A percentile compares a stretch with the other conserved stretches of the same genome.
Conservation (phyloP, 495 filamentous ascomycete species). For the Aspergillus mulundensis region DNA sequence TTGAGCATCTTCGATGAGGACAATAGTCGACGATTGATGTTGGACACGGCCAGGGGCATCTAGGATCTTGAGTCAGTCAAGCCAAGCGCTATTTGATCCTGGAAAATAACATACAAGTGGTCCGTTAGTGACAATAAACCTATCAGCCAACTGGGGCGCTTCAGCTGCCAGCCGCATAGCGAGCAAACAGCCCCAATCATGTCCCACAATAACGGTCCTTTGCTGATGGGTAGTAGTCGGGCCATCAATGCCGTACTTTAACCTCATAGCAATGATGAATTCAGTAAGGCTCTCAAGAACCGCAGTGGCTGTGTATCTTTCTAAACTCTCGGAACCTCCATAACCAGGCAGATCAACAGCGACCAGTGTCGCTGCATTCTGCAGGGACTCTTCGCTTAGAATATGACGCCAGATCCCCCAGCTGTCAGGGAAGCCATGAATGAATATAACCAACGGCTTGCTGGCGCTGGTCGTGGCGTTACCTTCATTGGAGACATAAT, state of each 20-base stretch:
- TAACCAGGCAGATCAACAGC: slow-evolving; percentile 55
- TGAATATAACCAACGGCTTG: slow-evolving; percentile 47
- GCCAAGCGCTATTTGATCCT: background rate
- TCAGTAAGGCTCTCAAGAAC: slow-evolving; percentile 49
- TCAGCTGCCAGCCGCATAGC: slow-evolving; percentile 51
- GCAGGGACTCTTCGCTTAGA: slow-evolving; percentile 28
- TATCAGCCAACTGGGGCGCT: slow-evolving; percentile 48
- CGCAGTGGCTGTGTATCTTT: slow-evolving; percentile 42
- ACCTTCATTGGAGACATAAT: slow-evolving; percentile 46
- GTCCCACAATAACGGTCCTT: slow-evolving; percentile 45
- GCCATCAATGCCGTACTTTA: slow-evolving; percentile 40
- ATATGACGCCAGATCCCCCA: slow-evolving; percentile 50
- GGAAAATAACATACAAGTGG: slow-evolving; percentile 35
- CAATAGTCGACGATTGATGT: slow-evolving; percentile 28
- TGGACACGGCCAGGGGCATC: slow-evolving; percentile 29
- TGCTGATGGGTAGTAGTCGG: slow-evolving; percentile 24
- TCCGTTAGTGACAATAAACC: slow-evolving; percentile 48
- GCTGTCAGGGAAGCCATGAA: slow-evolving; percentile 59
- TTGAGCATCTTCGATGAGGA: slow-evolving; percentile 45
- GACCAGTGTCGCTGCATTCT: slow-evolving; percentile 35
- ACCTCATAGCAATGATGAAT: slow-evolving; percentile 45
- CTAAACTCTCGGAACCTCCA: slow-evolving; percentile 48
- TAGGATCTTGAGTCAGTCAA: slow-evolving; percentile 16
- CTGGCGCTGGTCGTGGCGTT: slow-evolving; percentile 14
- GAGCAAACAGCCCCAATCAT: slow-evolving; percentile 56